Evolutionary conservation across 1,284 basidiomycete species (phyloP).

Genomic region (Trametes hirsuta): DNA sequence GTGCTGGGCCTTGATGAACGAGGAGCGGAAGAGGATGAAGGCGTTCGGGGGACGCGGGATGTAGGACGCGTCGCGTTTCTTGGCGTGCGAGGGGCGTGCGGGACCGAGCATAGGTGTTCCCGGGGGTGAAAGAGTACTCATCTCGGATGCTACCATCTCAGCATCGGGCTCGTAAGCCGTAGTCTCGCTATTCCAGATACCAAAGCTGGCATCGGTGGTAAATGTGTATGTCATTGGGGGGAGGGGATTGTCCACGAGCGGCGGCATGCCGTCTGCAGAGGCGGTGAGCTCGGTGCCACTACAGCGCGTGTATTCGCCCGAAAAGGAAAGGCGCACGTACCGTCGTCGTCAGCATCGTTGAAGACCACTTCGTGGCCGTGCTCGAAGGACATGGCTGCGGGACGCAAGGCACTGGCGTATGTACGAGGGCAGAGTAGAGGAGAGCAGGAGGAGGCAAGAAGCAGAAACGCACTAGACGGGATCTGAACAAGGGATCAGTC

Average conservation of each 20-base stretch:
- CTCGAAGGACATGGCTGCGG: conserved; percentile 26
- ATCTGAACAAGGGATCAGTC: conserved; percentile 30
- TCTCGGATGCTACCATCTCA: conserved; percentile 27
- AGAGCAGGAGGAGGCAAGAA: conserved; percentile 19
- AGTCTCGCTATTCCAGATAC: conserved; percentile 42
- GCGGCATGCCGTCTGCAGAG: conserved; percentile 39
- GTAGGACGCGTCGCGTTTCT: conserved; percentile 59
- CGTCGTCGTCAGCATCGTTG: conserved; percentile 38
- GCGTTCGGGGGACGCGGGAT: conserved; percentile 94
- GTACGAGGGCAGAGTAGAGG: conserved; percentile 18
- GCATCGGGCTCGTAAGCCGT: conserved; percentile 40
- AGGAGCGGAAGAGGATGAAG: conserved; percentile 92
- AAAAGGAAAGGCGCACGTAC: conserved; percentile 31
- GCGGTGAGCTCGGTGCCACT: conserved; percentile 20
- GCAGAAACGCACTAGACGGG: conserved; percentile 18
- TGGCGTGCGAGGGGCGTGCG: conserved; percentile 42
- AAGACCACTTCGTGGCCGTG: conserved; percentile 27
- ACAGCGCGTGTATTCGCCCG: conserved; percentile 26
- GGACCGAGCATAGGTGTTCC: conserved; percentile 27
- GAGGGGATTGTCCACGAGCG: conserved; percentile 53
- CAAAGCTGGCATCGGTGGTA: conserved; percentile 48
- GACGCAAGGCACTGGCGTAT: conserved; percentile 3
- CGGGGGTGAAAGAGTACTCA: conserved; percentile 28
- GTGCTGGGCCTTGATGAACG: conserved; percentile 79
- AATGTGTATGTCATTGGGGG: conserved; percentile 54